Evolutionary conservation across 129 eudicot genomes (phyloP), one percentile per base, ranked within the genome.

Genomic region (Tanacetum coccineum): DNA sequence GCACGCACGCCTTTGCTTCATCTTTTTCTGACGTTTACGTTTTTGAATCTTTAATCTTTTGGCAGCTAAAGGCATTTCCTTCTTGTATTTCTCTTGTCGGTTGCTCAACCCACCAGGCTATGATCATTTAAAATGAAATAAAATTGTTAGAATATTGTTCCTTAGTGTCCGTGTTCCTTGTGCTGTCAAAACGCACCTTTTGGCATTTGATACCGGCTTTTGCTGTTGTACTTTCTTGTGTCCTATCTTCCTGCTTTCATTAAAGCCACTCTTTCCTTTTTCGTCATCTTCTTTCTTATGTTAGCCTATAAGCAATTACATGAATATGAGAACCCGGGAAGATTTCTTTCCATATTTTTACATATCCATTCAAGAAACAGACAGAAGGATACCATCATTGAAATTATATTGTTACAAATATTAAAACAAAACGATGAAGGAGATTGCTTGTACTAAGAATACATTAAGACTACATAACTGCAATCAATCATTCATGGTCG

Each of bases 51-150:
- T 87, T 14, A 86, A 58, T 81, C 87, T 70, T 73, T 81, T 87
- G 50, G 97, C 97, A 21, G 86, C 88, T 9, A 85, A 20, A 17
- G 97, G 97, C 94, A 91, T 87, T 0, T 62, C 70, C 75, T 91
- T 91, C 68, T 85, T 85, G 81, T 85, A 96, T 19, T 85, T 81
- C 78, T 91, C 87, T 39, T 91, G 87, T 50, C 60, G 53, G 78
- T 91, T 91, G 84, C 89, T 91, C 44, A 58, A 66, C 59, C 97
- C 97, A 48, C 90, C 94, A 22, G 89, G 87, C 97, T 91, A 83
- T 20, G 28, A 52, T 39, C 47, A 79, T 30, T n/a, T 32, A 2
- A 72, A 56, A 62, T 17, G 3, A 47, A 20, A 47, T 22, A 52
- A 12, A 19, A 55, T 3, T 20, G 0, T 0, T 7, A 22, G 1